These are phyloP conservation scores for Juglanconis sp. DNA, from an alignment of 2,329 filamentous ascomycete species.

Conservation along the genomic window DNA sequence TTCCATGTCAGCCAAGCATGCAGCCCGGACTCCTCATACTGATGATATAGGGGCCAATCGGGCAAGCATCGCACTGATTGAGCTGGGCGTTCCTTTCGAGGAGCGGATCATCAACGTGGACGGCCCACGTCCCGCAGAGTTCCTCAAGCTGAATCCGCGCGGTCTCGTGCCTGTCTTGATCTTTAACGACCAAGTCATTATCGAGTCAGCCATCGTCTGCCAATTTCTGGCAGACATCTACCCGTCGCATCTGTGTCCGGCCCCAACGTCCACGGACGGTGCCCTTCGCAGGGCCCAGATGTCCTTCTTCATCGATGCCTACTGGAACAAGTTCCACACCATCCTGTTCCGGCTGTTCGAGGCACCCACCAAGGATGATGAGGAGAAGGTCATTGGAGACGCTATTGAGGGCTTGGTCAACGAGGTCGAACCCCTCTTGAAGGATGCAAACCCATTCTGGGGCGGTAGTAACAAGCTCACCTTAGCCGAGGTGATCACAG, in stretches of 20 bases:
- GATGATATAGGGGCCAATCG: constrained; percentile 58
- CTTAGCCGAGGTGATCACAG: constrained; percentile 60
- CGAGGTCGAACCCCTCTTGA: constrained; percentile 67
- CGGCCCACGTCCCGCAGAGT: constrained; percentile 64
- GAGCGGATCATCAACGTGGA: constrained; percentile 67
- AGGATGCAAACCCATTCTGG: constrained; percentile 53
- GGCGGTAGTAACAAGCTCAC: constrained; percentile 61
- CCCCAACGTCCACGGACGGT: constrained; percentile 41
- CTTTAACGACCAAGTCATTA: constrained; percentile 63
- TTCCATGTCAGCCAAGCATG: neutral
- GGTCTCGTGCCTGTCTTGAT: constrained; percentile 68
- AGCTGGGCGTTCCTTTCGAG: constrained; percentile 60
- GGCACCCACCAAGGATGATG: constrained; percentile 44
- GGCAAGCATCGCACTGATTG: constrained; percentile 63
- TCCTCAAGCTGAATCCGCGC: constrained; percentile 70
- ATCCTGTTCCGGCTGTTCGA: constrained; percentile 39
- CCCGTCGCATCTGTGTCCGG: constrained; percentile 62
- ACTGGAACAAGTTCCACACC: constrained; percentile 56
- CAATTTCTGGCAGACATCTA: constrained; percentile 66
- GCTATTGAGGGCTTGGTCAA: constrained; percentile 56
- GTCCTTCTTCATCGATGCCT: constrained; percentile 68
- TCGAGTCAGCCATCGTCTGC: constrained; percentile 65
- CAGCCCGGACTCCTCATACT: neutral
- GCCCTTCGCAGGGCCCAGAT: constrained; percentile 62
- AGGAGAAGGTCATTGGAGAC: constrained; percentile 42